Base-by-base conservation (phyloP, 139 green algal species). In the Medakamo hakoo region DNA sequence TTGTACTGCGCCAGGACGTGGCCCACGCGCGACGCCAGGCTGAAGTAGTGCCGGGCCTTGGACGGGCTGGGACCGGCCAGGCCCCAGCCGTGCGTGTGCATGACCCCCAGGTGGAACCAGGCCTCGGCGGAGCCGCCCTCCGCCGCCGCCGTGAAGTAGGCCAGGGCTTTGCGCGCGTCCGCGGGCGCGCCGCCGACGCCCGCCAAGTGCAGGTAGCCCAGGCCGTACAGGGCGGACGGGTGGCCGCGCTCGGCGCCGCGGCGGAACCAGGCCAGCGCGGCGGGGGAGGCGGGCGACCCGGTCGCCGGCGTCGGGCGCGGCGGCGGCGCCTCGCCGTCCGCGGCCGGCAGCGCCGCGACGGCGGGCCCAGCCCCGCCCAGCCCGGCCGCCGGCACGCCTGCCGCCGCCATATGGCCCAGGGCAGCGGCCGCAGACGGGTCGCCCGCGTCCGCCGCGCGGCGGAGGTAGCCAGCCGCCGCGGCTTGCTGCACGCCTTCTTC, bases 1-100 rank as follows among this genome's bases (percentile, higher is more conserved):
- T 95, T 92, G 78, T 97, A 96, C 68, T 82, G 72, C n/a, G 86
- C 86, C 59, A 91, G 76, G 23, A 83, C 23, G 71, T 96, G 84
- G 3, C 87, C 85, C 3, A 57, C 49, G 3, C 71, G 65, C 9
- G 71, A 52, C 2, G 79, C 72, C 23, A 64, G 24, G 29, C 60
- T 68, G 60, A 77, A 80, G 56, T 67, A 69, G 28, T 75, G 28
- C 16, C 60, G 52, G 18, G 79, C 79, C 62, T 74, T 55, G 18
- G 5, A 4, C 19, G 49, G 20, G 49, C 66, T 63, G 2, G 49
- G 31, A 24, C 60, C 28, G 55, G 62, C 63, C 26, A 67, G 63
- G 29, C 71, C 73, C 76, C 68, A 78, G 1, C 80, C 82, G 27
- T 82, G 68, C 56, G 86, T 63, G 75, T 94, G 78, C 83, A 94